Evolutionary conservation across 495 filamentous ascomycete species (phyloP).

Genomic region (Xanthoparmelia taractica): DNA sequence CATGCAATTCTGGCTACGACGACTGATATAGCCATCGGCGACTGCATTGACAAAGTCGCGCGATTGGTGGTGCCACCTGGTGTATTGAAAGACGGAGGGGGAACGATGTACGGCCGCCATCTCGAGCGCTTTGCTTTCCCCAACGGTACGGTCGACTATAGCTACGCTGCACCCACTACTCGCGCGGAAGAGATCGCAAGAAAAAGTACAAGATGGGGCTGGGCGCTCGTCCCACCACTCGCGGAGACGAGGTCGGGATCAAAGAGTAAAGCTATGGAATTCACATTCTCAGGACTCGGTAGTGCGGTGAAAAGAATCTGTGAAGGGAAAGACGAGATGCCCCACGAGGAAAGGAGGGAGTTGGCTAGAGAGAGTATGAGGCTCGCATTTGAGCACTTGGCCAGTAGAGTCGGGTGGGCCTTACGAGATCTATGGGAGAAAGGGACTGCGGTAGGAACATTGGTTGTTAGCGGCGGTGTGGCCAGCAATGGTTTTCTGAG

Average conservation of each 20-base stretch:
- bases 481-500: slow-evolving; percentile 73
- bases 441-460: slow-evolving; percentile 39
- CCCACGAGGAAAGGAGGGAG: slow-evolving; percentile 44
- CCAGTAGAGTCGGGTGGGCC: slow-evolving; percentile 59
- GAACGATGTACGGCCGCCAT: slow-evolving; percentile 66
- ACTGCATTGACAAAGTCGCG: slow-evolving; percentile 77
- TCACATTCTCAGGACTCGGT: slow-evolving; percentile 59
- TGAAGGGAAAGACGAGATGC: slow-evolving; percentile 26
- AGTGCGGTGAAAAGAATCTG: slow-evolving; percentile 46
- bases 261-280: slow-evolving; percentile 38
- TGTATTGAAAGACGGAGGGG: slow-evolving; percentile 37
- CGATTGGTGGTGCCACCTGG: slow-evolving; percentile 58
- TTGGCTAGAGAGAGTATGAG: slow-evolving; percentile 68
- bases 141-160: slow-evolving; percentile 37
- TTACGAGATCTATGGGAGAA: slow-evolving; percentile 40
- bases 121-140: slow-evolving; percentile 77
- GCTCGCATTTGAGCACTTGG: slow-evolving; percentile 82
- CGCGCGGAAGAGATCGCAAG: slow-evolving; percentile 47
- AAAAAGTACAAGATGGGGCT: slow-evolving; percentile 43
- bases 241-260: slow-evolving; percentile 35
- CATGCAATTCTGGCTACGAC: slow-evolving; percentile 67
- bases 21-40: slow-evolving; percentile 70
- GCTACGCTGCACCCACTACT: slow-evolving; percentile 47
- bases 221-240: slow-evolving; percentile 50
- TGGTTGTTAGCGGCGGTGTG: slow-evolving; percentile 86